Evolutionary conservation across 2,329 filamentous ascomycete genomes (phyloP), one percentile per base, ranked within the genome.

Genomic region (Teratosphaeria gauchensis): DNA sequence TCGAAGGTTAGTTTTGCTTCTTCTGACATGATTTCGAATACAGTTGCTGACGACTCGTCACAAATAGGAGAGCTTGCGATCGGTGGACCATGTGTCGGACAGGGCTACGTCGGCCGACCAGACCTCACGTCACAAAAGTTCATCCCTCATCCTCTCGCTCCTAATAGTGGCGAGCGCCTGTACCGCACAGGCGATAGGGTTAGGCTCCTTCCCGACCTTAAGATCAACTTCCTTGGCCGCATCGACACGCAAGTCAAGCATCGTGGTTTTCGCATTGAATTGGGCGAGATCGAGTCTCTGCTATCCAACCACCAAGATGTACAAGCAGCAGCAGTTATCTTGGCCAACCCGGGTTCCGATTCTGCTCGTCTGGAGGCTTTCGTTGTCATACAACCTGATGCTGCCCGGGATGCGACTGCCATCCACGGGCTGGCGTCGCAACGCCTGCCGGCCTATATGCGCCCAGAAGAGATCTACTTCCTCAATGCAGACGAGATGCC

Each of bases 171-270:
- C 9, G 56, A 66, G 30, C 53, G 58, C 52, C 48, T 66, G 1
- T 66, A 66, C 55, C 61, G 63, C 16, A 66, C 64, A 12, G 64
- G 63, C 53, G 64, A 66, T 35, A 58, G 64, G 14, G 64, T 65
- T 5, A 62, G 56, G 53, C 24, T 65, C n/a, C 60, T 63, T 42
- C 52, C 57, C 7, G 63, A 66, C 30, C 54, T 59, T 28, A 63
- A 63, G 54, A 65, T 65, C 48, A 55, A 54, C 14, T 87, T 85
- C 68, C 85, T 87, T 5, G 92, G 92, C 24, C 82, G 92, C 56
- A 85, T 84, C 28, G 92, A 96, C 70, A 82, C 86, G 62, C 92
- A 96, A 71, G 88, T 96, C 76, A 97, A 96, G 77, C 91, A 96
- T 62, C 86, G 92, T 60, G 92, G 92, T 1, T 96, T 96, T 79